phyloP scores from a whole-genome alignment of 805 yeast genomes.

The Metschnikowia lachancei region DNA sequence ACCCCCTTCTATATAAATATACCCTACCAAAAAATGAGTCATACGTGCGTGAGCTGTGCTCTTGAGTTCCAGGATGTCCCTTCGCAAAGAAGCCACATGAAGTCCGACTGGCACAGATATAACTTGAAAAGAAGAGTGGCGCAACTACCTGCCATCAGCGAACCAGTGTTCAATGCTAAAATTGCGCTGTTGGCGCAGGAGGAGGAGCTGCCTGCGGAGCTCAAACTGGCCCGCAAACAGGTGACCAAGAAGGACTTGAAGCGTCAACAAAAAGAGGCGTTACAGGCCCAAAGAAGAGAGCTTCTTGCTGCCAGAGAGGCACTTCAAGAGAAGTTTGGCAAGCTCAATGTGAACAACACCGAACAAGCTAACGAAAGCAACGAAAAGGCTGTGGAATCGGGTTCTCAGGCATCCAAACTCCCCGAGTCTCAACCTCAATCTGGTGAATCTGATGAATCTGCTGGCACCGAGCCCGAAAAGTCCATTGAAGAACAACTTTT shows the following conservation, averaged over 20 bases:
- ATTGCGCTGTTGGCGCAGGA: conserved; percentile 21
- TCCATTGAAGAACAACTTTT: conserved; percentile 41
- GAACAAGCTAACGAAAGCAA: neutral
- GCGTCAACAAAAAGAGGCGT: conserved; percentile 48
- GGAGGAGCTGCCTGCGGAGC: conserved; percentile 21
- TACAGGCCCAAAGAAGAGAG: conserved; percentile 47
- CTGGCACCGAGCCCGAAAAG: conserved; percentile 16
- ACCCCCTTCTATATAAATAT: too few relatives aligned
- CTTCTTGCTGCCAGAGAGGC: conserved; percentile 32
- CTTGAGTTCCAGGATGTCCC: conserved; percentile 38
- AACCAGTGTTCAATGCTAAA: conserved; percentile 23
- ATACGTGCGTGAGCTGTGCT: conserved; percentile 39
- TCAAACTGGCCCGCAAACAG: conserved; percentile 22
- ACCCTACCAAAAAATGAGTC: conserved; percentile 11
- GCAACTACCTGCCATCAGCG: conserved; percentile 27
- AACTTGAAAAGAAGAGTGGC: conserved; percentile 45
- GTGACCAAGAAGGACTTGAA: conserved; percentile 51
- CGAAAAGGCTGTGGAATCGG: neutral
- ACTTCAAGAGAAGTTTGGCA: conserved; percentile 14
- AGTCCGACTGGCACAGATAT: conserved; percentile 46
- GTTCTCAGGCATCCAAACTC: neutral
- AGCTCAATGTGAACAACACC: neutral
- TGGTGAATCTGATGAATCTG: neutral
- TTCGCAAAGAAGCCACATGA: conserved; percentile 43
- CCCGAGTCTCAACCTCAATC: too few relatives aligned